These are phyloP conservation scores for Salvia rosmarinus DNA, from an alignment of 257 asterid genomes.

Conservation along the genomic window DNA sequence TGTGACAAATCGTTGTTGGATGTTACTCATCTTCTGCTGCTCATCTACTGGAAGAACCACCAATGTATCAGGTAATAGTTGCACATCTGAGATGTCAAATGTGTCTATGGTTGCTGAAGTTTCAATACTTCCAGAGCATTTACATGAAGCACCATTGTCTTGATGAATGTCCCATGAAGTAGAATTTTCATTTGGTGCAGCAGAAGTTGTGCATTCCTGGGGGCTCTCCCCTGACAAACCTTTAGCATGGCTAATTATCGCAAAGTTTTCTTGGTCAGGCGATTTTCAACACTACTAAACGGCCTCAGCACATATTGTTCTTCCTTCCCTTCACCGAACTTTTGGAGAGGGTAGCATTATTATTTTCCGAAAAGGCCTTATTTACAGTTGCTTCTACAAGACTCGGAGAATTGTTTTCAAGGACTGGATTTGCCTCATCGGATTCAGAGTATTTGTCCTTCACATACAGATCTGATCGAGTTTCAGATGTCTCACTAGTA, in stretches of 20 bases:
- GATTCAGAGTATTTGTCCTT: constrained; percentile 28
- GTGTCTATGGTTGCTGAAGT: constrained; percentile 29
- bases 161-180: constrained; percentile 27
- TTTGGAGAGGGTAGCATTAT: constrained; percentile 31
- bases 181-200: constrained; percentile 25
- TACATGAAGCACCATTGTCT: constrained; percentile 34
- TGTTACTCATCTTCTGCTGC: constrained; percentile 46
- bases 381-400: constrained; percentile 33
- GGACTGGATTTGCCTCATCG: constrained; percentile 34
- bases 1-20: constrained; percentile 50
- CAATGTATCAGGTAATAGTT: constrained; percentile 34
- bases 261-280: constrained; percentile 23
- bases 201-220: constrained; percentile 30
- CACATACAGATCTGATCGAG: constrained; percentile 34
- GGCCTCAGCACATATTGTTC: constrained; percentile 21
- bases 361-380: constrained; percentile 36
- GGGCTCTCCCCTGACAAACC: constrained; percentile 33
- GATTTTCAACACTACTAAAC: constrained; percentile 26
- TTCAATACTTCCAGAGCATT: constrained; percentile 42
- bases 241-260: constrained; percentile 19
- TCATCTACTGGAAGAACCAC: constrained; percentile 50
- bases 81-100: constrained; percentile 37
- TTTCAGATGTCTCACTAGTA: constrained; percentile 47
- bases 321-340: constrained; percentile 31
- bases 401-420: constrained; percentile 30